phyloP scores from a whole-genome alignment of 2,329 filamentous ascomycete species.

The Colletotrichum shisoi region DNA sequence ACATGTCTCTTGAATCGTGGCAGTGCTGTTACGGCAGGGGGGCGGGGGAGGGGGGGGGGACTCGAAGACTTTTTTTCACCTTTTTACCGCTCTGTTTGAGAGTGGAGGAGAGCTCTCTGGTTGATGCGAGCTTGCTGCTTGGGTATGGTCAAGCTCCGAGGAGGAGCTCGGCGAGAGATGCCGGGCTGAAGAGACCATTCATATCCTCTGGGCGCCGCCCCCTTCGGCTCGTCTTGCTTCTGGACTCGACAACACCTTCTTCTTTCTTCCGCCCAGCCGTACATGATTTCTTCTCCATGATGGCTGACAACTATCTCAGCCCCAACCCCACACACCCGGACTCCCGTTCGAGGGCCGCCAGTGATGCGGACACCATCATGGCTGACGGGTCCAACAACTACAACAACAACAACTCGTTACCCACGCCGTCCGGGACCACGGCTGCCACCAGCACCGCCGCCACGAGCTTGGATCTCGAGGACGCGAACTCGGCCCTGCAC shows the following conservation, averaged over 20 bases:
- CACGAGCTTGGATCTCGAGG: conserved; percentile 39
- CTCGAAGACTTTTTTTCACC: background rate
- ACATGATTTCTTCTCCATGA: conserved; percentile 25
- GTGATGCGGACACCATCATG: conserved; percentile 37
- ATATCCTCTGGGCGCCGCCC: conserved; percentile 32
- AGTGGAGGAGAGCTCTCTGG: conserved; percentile 33
- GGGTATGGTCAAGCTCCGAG: conserved; percentile 6
- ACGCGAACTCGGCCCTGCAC: conserved; percentile 61
- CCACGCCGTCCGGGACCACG: conserved; percentile 39
- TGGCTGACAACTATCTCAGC: conserved; percentile 31
- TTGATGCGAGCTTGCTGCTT: conserved; percentile 7
- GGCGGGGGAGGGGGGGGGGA: background rate
- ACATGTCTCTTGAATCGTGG: conserved; percentile 19
- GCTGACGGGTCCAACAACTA: conserved; percentile 6
- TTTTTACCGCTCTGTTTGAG: conserved; percentile 4
- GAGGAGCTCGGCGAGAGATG: conserved; percentile 27
- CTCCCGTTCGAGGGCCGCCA: conserved; percentile 30
- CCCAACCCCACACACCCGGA: conserved; percentile 31
- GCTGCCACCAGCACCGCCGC: conserved; percentile 32
- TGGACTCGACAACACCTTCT: conserved; percentile 32
- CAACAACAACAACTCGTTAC: conserved; percentile 40
- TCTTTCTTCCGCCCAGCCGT: conserved; percentile 1
- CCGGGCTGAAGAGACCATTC: conserved; percentile 21
- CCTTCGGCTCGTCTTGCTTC: conserved; percentile 35
- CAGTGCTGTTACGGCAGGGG: conserved; percentile 25